Evolutionary conservation across 805 yeast genomes (phyloP), one percentile per base, ranked within the genome.

Genomic region (Ogataea henricii): DNA sequence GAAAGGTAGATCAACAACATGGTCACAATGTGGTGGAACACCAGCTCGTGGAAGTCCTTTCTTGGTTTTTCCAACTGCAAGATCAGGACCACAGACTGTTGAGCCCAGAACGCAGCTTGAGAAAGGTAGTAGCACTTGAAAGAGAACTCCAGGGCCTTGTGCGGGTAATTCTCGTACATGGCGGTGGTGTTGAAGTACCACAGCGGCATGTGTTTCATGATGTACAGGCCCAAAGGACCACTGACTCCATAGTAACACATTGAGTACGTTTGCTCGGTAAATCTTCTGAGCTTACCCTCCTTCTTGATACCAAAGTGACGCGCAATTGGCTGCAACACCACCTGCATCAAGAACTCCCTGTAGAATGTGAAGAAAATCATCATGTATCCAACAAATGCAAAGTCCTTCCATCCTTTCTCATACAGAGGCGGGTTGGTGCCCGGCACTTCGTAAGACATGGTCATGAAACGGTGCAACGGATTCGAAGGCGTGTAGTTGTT

Each of bases 51-150:
- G 70, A 83, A 91, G 67, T 94, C 99, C 68, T 90, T 91, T 68
- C 99, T 80, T 48, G 97, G 98, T 66, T 89, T 89, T 69, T 94
- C 99, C 51, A 94, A 76, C 67, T 87, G 96, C 54, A 94, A 74
- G 39, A 82, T 70, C 54, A 94, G 74, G 26, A 94, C 87, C 34
- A 87, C 82, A 1, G 95, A 84, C 70, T 94, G 99, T 72, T 94
- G 99, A 18, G 90, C 83, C 99, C 99, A 94, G 68, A 89, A 94
- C 4, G 97, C 87, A 5, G 98, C 97, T 71, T 94, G 98, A 35
- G 87, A 82, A 52, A 94, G 73, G 66, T 94, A 94, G 64, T 86
- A 94, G 12, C 82, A 66, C 71, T 94, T 94, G 73, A 87, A 86
- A 47, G 76, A 72, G 51, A 72, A 76, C 47, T 79, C 85, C 62